Conservation (phyloP, 176 grass and related monocot species). For the Phyllostachys edulis region DNA sequence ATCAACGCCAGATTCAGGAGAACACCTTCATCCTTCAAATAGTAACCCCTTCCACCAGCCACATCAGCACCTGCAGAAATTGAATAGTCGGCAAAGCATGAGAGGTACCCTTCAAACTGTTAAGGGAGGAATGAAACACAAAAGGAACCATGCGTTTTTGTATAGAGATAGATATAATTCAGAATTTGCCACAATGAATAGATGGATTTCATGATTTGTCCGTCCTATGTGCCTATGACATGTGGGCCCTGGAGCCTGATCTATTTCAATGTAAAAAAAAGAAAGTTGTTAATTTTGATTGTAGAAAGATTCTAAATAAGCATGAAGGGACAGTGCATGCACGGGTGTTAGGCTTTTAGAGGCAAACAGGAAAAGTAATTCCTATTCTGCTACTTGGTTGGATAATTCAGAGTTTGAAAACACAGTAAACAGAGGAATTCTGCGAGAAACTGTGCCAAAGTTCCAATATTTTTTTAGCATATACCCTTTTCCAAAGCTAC, state of each 20-base stretch:
- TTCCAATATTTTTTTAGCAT: neutral
- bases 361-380: neutral
- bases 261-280: neutral
- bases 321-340: neutral
- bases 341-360: neutral
- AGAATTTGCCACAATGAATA: too few relatives aligned
- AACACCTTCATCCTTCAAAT: slow-evolving; percentile 82
- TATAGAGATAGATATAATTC: too few relatives aligned
- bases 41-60: slow-evolving; percentile 88
- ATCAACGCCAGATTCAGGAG: slow-evolving; percentile 80
- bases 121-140: neutral
- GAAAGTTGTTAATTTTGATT: neutral
- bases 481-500: slow-evolving; percentile 79
- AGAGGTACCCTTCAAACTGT: neutral
- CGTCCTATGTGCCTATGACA: too few relatives aligned
- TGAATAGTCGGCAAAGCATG: neutral
- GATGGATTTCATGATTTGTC: too few relatives aligned
- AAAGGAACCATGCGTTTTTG: neutral
- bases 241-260: too few relatives aligned
- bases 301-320: neutral
- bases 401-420: neutral
- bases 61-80: slow-evolving; percentile 71
- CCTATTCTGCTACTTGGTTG: neutral
- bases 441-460: neutral
- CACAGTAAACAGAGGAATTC: neutral